Conservation (phyloP, 208 protist species). For the Acanthamoeba triangularis region DNA sequence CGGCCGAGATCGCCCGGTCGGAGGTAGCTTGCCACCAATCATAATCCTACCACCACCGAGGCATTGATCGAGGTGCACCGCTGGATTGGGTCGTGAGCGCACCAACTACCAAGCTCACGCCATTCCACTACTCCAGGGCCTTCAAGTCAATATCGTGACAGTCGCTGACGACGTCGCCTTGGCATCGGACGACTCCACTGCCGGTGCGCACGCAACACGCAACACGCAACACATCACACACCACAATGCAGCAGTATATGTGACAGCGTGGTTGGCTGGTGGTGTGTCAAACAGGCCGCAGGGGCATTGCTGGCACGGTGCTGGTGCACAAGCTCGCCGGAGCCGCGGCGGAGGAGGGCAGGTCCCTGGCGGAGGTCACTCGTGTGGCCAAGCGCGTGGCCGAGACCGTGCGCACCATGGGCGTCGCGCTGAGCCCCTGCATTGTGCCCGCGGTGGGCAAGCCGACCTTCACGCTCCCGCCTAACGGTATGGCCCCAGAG, state of each 20-base stretch:
- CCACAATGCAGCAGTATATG: no score
- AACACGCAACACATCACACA: no score
- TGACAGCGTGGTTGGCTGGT: no score
- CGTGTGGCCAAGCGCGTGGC: conserved; percentile 86
- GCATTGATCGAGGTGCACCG: neutral
- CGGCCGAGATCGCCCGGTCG: conserved; percentile 84
- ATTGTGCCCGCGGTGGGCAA: conserved; percentile 88
- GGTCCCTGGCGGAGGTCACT: conserved; percentile 89
- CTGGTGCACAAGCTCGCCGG: conserved; percentile 94
- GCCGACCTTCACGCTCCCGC: conserved; percentile 26
- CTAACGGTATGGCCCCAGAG: neutral
- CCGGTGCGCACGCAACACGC: no score
- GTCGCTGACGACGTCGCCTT: conserved; percentile 50
- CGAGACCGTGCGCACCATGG: conserved; percentile 90
- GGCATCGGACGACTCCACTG: conserved; percentile 64
- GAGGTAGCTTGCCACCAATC: neutral
- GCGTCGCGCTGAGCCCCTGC: conserved; percentile 92
- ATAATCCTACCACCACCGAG: neutral
- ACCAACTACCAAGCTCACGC: neutral
- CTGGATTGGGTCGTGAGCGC: neutral
- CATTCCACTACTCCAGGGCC: conserved; percentile 3
- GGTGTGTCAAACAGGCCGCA: conserved; percentile 77
- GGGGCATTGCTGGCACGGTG: conserved; percentile 93
- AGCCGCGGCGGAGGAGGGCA: conserved; percentile 89
- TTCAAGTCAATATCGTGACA: conserved; percentile 68